Evolutionary conservation across 768 basidiomycete species (phyloP), one percentile per base, ranked within the genome.

Genomic region (Macrolepiota fuliginosa): DNA sequence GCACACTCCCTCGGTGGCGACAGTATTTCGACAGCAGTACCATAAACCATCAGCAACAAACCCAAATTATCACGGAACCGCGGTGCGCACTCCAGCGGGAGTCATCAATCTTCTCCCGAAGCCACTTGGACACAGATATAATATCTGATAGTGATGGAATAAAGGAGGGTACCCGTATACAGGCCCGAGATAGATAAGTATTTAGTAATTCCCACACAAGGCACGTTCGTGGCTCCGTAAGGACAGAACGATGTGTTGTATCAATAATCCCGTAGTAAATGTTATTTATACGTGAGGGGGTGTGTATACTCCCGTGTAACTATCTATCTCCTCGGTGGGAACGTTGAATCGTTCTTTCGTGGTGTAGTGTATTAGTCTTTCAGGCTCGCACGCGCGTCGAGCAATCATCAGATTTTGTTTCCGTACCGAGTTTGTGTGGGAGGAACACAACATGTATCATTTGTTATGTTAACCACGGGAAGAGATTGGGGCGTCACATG

Each of bases 1-100:
- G 59, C 17, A 54, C 59, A 11, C 59, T 61, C 19, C 59, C 59
- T 45, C 59, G 59, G 1, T 61, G 59, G 59, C 51, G 59, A 13
- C 39, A 35, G 11, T 61, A 54, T 19, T 46, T 61, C 32, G 24
- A 51, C 10, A 54, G 32, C 39, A n/a, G n/a, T n/a, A 10, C 27
- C 4, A 35, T 17, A n/a, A 27, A 52, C 12, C 29, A 42, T 32
- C 29, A 32, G 29, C 29, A 32, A 19, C 19, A 27, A 27, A n/a
- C 24, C 6, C 36, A 56, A 45, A 9, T 17, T 3, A 40, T 51
- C 35, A 32, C 59, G 19, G 59, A 61, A 2, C 29, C 52, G 15
- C 59, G 42, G 19, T 12, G 27, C 4, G 11, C 19, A 15, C 39
- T 35, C n/a, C 59, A 47, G 37, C 59, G 36, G 37, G 22, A 27